Conservation (phyloP, 1,284 basidiomycete species). For the Leccinum glutinopallens region DNA sequence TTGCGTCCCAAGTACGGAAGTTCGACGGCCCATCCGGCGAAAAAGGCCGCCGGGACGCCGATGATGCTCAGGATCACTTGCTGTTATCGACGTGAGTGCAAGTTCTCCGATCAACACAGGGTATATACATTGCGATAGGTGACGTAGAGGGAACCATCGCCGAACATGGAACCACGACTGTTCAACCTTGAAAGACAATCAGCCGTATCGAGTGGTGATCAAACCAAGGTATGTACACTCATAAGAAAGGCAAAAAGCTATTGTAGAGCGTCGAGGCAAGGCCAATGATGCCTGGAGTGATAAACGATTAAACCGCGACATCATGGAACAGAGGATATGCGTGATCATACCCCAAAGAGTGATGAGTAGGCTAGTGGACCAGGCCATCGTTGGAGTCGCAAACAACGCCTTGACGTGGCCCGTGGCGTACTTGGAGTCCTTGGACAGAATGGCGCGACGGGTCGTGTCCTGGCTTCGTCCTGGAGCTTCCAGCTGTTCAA, state of each 20-base stretch:
- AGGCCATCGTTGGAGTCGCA: constrained; percentile 55
- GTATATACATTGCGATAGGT: constrained; percentile 47
- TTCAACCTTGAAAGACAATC: constrained; percentile 37
- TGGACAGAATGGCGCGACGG: constrained; percentile 34
- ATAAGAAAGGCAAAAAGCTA: constrained; percentile 56
- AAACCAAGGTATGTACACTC: constrained; percentile 20
- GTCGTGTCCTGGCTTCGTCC: constrained; percentile 6
- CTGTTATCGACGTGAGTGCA: constrained; percentile 16
- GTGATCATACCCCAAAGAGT: constrained; percentile 48
- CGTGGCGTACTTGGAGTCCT: constrained; percentile 41
- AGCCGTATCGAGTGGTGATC: neutral
- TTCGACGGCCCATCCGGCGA: too few species aligned
- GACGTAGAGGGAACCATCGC: constrained; percentile 50
- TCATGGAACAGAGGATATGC: neutral
- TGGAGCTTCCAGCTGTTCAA: constrained; percentile 43
- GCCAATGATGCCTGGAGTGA: constrained; percentile 51
- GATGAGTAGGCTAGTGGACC: constrained; percentile 58
- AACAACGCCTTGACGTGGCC: constrained; percentile 58
- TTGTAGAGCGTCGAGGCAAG: constrained; percentile 65
- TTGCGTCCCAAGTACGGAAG: too few species aligned
- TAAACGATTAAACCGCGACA: neutral
- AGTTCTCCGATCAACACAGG: too few species aligned
- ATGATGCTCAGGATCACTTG: constrained; percentile 27
- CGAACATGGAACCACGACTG: constrained; percentile 50
- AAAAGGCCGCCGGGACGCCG: too few species aligned